Conservation (phyloP, 2,329 filamentous ascomycete genomes). For the Stagonosporopsis cucurbitacearum region DNA sequence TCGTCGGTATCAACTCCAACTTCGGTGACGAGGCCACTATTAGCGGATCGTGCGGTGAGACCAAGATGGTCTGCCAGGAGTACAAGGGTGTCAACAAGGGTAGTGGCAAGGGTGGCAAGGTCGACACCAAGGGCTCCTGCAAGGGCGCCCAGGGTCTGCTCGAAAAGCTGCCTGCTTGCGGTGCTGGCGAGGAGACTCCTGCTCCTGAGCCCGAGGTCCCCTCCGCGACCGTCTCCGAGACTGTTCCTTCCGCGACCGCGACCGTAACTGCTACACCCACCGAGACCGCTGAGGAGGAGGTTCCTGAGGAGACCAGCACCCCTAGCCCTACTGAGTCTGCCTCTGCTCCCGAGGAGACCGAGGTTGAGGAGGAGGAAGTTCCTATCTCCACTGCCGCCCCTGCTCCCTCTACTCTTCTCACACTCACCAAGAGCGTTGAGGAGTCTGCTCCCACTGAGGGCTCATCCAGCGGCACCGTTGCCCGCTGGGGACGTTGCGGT, state of each 20-base stretch:
- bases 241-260: background rate
- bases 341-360: background rate
- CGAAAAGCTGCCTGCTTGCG: constrained; percentile 25
- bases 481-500: constrained; percentile 48
- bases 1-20: constrained; percentile 58
- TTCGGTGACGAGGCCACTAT: constrained; percentile 56
- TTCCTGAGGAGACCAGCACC: background rate
- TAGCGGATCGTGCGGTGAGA: constrained; percentile 48
- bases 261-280: background rate
- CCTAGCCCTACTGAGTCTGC: background rate
- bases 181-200: constrained; percentile 1
- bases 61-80: constrained; percentile 29
- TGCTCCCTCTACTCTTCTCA: constrained; percentile 9
- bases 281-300: background rate
- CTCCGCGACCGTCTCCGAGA: background rate
- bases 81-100: constrained; percentile 36
- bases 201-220: background rate
- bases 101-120: constrained; percentile 21
- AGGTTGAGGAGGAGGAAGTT: background rate
- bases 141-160: constrained; percentile 27
- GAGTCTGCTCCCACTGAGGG: constrained; percentile 7
- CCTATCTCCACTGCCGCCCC: background rate
- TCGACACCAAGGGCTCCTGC: constrained; percentile 23
- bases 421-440: constrained; percentile 5
- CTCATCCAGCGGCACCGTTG: constrained; percentile 14